Percentiles rank a stretch among this genome's conserved stretches.
Conservation (phyloP, 768 basidiomycete species). For the Pleurotus tuber-regium region DNA sequence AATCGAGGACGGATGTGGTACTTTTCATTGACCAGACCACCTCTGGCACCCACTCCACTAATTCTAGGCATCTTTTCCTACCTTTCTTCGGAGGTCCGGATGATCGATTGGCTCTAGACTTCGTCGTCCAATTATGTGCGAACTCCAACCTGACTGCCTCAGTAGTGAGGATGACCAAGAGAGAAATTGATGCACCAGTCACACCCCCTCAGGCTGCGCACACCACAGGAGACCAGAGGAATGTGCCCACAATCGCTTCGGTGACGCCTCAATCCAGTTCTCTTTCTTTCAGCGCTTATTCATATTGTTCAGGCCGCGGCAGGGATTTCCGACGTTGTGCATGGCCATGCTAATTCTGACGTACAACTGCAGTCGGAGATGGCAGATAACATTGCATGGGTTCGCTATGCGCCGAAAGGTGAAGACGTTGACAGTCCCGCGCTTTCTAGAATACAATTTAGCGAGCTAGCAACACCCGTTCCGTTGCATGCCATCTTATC, state of each 20-base stretch:
- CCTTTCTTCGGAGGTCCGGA: conserved; percentile 96
- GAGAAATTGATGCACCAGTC: conserved; percentile 29
- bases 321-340: conserved; percentile 66
- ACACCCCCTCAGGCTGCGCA: conserved; percentile 19
- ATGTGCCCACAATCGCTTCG: no score
- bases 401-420: conserved; percentile 37
- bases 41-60: conserved; percentile 19
- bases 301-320: conserved; percentile 23
- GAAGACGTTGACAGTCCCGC: conserved; percentile 26
- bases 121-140: conserved; percentile 81
- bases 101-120: conserved; percentile 83
- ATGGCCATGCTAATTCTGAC: conserved; percentile 61
- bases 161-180: conserved; percentile 62
- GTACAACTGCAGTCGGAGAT: conserved; percentile 75
- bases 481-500: conserved; percentile 61
- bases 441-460: conserved; percentile 62
- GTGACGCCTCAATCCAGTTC: no score
- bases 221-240: conserved; percentile 24
- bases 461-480: conserved; percentile 46
- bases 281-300: no score
- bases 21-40: conserved; percentile 68
- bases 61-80: conserved; percentile 63
- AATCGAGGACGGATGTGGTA: conserved; percentile 72
- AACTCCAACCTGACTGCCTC: conserved; percentile 70
- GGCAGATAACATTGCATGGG: conserved; percentile 80